Base-by-base conservation (phyloP, 306 rosid species). In the Pyrus betulifolia region DNA sequence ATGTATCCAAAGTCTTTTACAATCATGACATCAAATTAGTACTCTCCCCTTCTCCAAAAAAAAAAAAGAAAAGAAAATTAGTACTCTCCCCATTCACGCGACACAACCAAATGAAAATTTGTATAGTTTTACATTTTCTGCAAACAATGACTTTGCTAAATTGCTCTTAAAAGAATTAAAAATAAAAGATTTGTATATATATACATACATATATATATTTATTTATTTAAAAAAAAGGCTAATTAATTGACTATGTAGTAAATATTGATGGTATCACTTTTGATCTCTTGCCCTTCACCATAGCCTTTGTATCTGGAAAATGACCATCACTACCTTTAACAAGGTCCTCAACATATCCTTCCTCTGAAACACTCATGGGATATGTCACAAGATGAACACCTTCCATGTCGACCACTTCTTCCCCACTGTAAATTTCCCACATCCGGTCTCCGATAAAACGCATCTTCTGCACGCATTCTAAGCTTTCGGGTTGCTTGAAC, bases 341-440 rank as follows among this genome's bases (percentile, higher is more conserved):
- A 18, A 77, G 51, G 46, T 88, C 89, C 73, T 91, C 89, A 38
- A 91, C 67, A 66, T n/a, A 58, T 30, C 96, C 98, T n/a, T 85
- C 81, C 67, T 75, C 66, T 40, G 81, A 85, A 14, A 91, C 87
- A 22, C 55, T 80, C 62, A 89, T 38, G 22, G 98, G 98, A 67
- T 91, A 93, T 42, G 84, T 84, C 28, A 89, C 86, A 33, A 91
- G 88, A 75, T 93, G 98, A 68, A 88, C 93, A n/a, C 88, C 91
- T 80, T 88, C 83, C 98, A 91, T 91, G 80, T 93, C 96, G 13
- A 82, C 80, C 61, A 82, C 66, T 69, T 87, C 88, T 59, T 91
- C 92, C 35, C 78, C 84, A 4, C 73, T 86, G 81, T 89, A 91
- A 44, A 81, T 77, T 42, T 69, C 64, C 98, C 97, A 89, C 89